A percentile compares a stretch with the other conserved stretches of the same genome.
Evolutionary conservation across 1,284 basidiomycete genomes (phyloP).

Genomic region (Apiotrichum mycotoxinovorans): DNA sequence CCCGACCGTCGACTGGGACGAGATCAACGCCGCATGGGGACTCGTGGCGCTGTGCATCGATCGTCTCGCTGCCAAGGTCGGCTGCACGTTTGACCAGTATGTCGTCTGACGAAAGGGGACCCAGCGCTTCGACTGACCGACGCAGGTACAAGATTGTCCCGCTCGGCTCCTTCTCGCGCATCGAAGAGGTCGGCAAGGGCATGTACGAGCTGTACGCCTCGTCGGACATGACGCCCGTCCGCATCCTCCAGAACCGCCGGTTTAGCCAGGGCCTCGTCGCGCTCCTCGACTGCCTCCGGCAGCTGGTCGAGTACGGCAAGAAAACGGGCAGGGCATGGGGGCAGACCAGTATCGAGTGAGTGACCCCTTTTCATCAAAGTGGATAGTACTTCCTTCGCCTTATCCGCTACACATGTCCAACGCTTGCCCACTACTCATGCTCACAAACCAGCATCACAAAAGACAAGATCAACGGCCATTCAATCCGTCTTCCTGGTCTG

Average conservation of each 20-base stretch:
- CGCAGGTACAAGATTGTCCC: constrained; percentile 79
- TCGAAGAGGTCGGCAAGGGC: constrained; percentile 79
- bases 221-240: constrained; percentile 70
- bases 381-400: no score
- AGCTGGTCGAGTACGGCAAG: constrained; percentile 79
- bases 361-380: constrained; percentile 7
- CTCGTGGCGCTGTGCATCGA: constrained; percentile 88
- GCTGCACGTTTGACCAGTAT: constrained; percentile 79
- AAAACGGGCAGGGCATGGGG: constrained; percentile 68
- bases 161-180: constrained; percentile 86
- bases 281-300: constrained; percentile 88
- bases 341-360: constrained; percentile 62
- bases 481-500: constrained; percentile 66
- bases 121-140: neutral
- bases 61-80: constrained; percentile 83
- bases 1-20: constrained; percentile 88
- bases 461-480: constrained; percentile 93
- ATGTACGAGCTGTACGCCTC: constrained; percentile 84
- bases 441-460: constrained; percentile 85
- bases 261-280: constrained; percentile 97
- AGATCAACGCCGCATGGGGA: constrained; percentile 99
- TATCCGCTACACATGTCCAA: no score
- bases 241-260: constrained; percentile 85
- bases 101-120: constrained; percentile 22
- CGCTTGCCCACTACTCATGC: no score